Base-by-base conservation (phyloP, 371 early-diverging fungal genomes). In the Amoeboradix gromovi region DNA sequence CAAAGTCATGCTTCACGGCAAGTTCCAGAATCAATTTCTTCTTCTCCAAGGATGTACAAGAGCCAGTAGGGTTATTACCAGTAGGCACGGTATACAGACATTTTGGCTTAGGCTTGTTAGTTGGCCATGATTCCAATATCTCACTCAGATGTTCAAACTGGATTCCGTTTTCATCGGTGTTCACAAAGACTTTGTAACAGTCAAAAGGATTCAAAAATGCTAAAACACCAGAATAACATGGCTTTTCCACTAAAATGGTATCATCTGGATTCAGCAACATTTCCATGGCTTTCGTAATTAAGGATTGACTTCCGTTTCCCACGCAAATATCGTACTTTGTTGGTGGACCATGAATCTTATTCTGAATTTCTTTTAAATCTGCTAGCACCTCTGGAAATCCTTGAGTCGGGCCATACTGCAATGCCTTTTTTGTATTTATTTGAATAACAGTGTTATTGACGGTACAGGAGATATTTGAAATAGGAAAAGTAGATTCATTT, bases 261-360 rank as follows among this genome's bases (percentile, higher is more conserved):
- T 81, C 81, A 17, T 85, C 87, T 1, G 81, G 79, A 29, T 75
- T 75, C 17, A 85, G 75, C 28, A 87, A 71, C 84, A 85, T 83
- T 68, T 87, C 86, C 30, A 87, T 78, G 0, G 87, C 86, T 80
- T 74, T 86, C 17, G 87, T 81, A 66, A 89, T 71, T 65, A 87
- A 71, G 75, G 88, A 88, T 74, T 88, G 89, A 17, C 81, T 81
- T 22, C 89, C 89, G 71, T 80, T 80, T 22, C 87, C 87, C 16
- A 89, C 76, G 22, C 84, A 76, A n/a, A 89, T 74, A 30, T 80
- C 83, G 17, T 84, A 72, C 27, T 87, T 87, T 71, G 76, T 84
- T 22, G 70, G 28, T 29, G 31, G n/a, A 28, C n/a, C 29, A 66
- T 31, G 30, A 76, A 76, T n/a, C 69, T 68, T 31, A 71, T 71